Percentiles rank a stretch among this genome's conserved stretches.
Evolutionary conservation across 345 rosid genomes (phyloP).

Genomic region (Bretschneidera sinensis): DNA sequence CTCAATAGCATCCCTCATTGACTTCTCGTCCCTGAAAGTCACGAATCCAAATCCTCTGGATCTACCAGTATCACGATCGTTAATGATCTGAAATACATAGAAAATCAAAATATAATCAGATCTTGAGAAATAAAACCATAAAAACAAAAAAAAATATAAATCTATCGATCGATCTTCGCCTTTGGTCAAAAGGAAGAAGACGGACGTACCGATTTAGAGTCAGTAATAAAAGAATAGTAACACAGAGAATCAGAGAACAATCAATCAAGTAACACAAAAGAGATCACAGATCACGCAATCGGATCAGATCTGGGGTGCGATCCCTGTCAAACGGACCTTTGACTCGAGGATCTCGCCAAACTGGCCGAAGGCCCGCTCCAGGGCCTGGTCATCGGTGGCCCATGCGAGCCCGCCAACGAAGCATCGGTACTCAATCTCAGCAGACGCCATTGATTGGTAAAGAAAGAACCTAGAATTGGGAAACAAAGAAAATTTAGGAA

Average conservation of each 20-base stretch:
- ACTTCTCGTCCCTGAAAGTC: slow-evolving; percentile 66
- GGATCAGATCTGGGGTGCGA: slow-evolving; percentile 35
- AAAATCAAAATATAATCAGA: neutral
- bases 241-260: too few species aligned
- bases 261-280: slow-evolving; percentile 60
- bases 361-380: slow-evolving; percentile 54
- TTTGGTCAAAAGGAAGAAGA: slow-evolving; percentile 52
- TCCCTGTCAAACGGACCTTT: slow-evolving; percentile 85
- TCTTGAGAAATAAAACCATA: neutral
- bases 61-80: slow-evolving; percentile 84
- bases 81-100: slow-evolving; percentile 41
- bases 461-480: neutral
- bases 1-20: slow-evolving; percentile 83
- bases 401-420: slow-evolving; percentile 96
- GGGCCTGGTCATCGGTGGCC: slow-evolving; percentile 71
- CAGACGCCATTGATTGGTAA: slow-evolving; percentile 43
- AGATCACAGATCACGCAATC: slow-evolving; percentile 45
- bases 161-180: slow-evolving; percentile 77
- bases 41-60: slow-evolving; percentile 85
- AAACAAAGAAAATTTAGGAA: neutral
- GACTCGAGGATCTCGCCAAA: slow-evolving; percentile 85
- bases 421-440: slow-evolving; percentile 73
- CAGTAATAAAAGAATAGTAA: slow-evolving; percentile 65
- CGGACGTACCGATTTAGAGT: slow-evolving; percentile 78
- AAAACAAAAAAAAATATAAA: neutral